These are phyloP conservation scores for Secale cereale DNA, from an alignment of 176 grass and related monocot species.

Conservation along the genomic window DNA sequence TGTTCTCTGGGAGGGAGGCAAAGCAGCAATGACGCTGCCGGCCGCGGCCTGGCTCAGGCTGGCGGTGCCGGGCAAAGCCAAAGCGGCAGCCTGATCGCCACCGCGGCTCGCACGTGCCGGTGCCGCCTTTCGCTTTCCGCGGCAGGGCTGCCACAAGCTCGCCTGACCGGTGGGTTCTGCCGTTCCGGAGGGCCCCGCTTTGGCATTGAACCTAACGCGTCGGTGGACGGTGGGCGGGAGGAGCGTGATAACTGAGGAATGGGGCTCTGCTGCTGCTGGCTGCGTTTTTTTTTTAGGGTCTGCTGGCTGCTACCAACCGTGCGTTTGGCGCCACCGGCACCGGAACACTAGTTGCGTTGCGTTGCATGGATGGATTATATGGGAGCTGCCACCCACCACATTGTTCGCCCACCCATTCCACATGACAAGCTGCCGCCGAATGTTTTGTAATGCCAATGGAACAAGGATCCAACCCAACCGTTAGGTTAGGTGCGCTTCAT, in stretches of 20 bases:
- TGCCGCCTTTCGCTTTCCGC: neutral
- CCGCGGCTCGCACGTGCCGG: constrained; percentile 20
- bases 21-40: neutral
- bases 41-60: neutral
- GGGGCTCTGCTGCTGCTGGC: neutral
- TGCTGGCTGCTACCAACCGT: neutral
- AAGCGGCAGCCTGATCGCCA: neutral
- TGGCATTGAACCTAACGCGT: neutral
- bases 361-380: too few species aligned
- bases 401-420: neutral
- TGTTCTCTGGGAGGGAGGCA: neutral
- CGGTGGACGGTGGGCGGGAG: neutral
- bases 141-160: neutral
- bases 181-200: neutral
- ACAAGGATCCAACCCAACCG: neutral
- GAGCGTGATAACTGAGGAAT: neutral
- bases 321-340: neutral
- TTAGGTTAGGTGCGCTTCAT: neutral
- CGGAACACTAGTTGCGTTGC: neutral
- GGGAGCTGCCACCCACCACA: neutral
- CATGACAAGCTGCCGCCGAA: neutral
- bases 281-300: too few species aligned
- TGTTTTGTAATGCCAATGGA: neutral
- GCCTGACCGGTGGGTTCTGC: neutral
- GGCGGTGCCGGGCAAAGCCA: neutral